Conservation (phyloP, 2,329 filamentous ascomycete genomes). For the Pezicula carpinea region DNA sequence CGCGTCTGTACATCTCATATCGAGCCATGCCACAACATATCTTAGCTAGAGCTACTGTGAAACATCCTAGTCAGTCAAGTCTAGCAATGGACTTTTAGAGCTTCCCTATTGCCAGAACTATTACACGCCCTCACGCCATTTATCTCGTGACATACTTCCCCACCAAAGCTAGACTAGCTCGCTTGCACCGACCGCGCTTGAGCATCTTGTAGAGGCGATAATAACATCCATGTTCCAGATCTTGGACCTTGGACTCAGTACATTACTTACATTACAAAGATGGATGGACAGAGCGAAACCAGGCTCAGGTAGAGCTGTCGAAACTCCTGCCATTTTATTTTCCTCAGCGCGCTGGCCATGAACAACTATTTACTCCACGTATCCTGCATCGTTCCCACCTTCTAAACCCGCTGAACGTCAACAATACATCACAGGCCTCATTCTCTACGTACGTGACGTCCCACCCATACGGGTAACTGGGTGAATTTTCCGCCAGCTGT, state of each 20-base stretch:
- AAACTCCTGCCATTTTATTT: neutral
- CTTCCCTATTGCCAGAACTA: too few species aligned
- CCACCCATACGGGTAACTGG: neutral
- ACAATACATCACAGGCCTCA: constrained; percentile 7
- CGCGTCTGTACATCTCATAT: too few species aligned
- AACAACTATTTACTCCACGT: constrained; percentile 12
- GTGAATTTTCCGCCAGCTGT: too few species aligned
- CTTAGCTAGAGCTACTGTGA: too few species aligned
- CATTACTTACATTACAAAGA: constrained; percentile 12
- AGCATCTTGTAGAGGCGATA: neutral
- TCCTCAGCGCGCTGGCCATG: constrained; percentile 13
- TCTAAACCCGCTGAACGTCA: constrained; percentile 11
- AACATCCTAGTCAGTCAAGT: too few species aligned
- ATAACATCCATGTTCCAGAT: constrained; percentile 13
- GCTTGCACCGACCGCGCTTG: too few species aligned
- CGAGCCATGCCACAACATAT: too few species aligned
- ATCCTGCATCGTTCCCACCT: constrained; percentile 12
- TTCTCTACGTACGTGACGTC: constrained; percentile 3
- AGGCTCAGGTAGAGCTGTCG: constrained; percentile 21
- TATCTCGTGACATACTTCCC: neutral
- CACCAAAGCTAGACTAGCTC: neutral
- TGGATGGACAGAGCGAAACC: constrained; percentile 13
- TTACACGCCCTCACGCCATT: too few species aligned
- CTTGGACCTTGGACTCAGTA: constrained; percentile 2
- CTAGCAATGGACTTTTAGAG: too few species aligned